Base-by-base conservation (phyloP, 2,329 filamentous ascomycete species). In the Hymenoscyphus scutula region DNA sequence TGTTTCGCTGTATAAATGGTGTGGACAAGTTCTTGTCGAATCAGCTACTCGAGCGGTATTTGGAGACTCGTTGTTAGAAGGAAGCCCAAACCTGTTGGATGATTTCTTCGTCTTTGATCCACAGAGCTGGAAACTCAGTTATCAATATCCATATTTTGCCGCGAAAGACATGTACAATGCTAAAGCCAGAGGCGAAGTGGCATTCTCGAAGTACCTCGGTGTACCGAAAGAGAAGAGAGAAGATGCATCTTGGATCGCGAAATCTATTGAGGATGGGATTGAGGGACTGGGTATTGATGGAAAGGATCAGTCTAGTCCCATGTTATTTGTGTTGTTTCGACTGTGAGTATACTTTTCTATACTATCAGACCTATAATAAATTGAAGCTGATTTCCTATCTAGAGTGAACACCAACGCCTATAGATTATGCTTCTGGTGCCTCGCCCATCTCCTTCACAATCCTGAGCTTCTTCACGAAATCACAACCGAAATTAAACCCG, bases 1-100 rank as follows among this genome's bases (percentile, higher is more conserved):
- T 32, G 55, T 62, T 10, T 62, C 62, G 1, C 41, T 64, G 2
- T n/a, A 41, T 2, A 37, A 60, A 15, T 60, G 34, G 56, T 59
- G 54, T 13, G 17, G 51, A 7, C 23, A 59, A 2, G 32, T 48
- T 2, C 45, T 64, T 0, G 30, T 61, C 3, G 34, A 60, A 19
- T 54, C 38, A 7, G 58, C 57, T 2, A 59, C 51, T 17, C 13
- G 6, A 1, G 27, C 60, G 1, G 60, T 58, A 13, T 65, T 65
- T 55, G 63, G 63, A 1, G 41, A 60, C 30, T 3, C 29, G 15
- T 17, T 62, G 5, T 25, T 56, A 1, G 34, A 55, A 5, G 27
- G 55, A n/a, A 34, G 55, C 8, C 60, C 60, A 2, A 29, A 60
- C 17, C 23, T 62, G 3, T 10, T 61, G 7, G 27, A 53, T 5